Percentiles rank a stretch among this genome's conserved stretches.
Conservation (phyloP, 2,329 filamentous ascomycete species). For the Monilinia aucupariae region DNA sequence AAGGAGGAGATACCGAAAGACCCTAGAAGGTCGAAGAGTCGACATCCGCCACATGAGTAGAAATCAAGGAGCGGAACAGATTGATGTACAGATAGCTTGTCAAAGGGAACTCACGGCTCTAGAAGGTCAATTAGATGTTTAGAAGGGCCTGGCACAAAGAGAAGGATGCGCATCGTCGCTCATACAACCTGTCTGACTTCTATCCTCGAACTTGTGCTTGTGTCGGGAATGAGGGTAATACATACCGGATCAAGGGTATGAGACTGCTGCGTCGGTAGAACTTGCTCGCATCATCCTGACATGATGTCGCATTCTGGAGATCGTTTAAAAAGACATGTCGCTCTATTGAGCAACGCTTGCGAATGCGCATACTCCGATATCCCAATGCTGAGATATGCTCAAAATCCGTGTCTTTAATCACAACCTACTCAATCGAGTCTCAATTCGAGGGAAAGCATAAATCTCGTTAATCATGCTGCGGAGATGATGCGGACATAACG, state of each 20-base stretch:
- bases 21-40: neutral
- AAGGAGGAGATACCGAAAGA: neutral
- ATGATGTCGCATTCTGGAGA: conserved; percentile 6
- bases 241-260: neutral
- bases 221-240: neutral
- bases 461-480: neutral
- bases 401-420: neutral
- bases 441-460: neutral
- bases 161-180: neutral
- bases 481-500: conserved; percentile 4
- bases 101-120: neutral
- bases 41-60: neutral
- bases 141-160: neutral
- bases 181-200: conserved; percentile 1
- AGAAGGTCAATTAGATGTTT: neutral
- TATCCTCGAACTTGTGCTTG: conserved; percentile 5
- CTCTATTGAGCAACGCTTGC: conserved; percentile 7
- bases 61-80: neutral
- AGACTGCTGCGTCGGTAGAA: conserved; percentile 9
- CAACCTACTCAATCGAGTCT: neutral
- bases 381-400: neutral
- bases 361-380: neutral
- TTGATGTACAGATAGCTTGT: neutral
- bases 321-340: neutral
- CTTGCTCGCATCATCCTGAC: neutral